Evolutionary conservation across 805 yeast species (phyloP).

Genomic region (Lipomyces spencermartinsiae): DNA sequence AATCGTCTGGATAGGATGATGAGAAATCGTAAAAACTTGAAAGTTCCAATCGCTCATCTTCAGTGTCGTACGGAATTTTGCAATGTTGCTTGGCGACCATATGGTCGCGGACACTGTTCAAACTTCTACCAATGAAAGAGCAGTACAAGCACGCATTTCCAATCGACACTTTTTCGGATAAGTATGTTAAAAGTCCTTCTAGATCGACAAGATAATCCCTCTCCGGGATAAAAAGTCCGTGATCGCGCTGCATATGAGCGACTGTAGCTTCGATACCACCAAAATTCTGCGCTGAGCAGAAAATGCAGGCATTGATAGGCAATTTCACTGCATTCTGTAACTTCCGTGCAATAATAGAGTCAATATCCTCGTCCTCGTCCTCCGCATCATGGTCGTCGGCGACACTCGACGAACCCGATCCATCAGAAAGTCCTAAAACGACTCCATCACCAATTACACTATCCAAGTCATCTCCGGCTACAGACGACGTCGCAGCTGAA

Average conservation of each 20-base stretch:
- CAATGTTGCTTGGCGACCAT: constrained; percentile 86
- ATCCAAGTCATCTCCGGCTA: constrained; percentile 10
- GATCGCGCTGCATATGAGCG: constrained; percentile 76
- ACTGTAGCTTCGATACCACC: constrained; percentile 64
- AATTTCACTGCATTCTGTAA: constrained; percentile 37
- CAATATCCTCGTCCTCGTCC: constrained; percentile 34
- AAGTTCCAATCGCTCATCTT: constrained; percentile 75
- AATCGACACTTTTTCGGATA: constrained; percentile 79
- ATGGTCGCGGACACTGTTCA: constrained; percentile 90
- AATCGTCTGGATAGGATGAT: constrained; percentile 57
- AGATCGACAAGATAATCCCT: constrained; percentile 67
- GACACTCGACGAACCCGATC: neutral
- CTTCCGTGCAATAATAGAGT: constrained; percentile 29
- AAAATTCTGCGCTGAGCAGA: constrained; percentile 55
- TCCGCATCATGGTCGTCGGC: constrained; percentile 14
- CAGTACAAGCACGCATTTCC: constrained; percentile 88
- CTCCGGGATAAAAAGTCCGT: constrained; percentile 91
- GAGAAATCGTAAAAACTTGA: constrained; percentile 85
- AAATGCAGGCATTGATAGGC: constrained; percentile 48
- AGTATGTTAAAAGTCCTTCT: constrained; percentile 72
- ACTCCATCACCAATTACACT: neutral
- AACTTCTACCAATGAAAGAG: constrained; percentile 77
- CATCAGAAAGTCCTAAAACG: neutral
- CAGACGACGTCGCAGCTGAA: constrained; percentile 3
- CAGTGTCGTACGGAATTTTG: constrained; percentile 83